Evolutionary conservation across 2,329 filamentous ascomycete genomes (phyloP).

Genomic region (Aspergillus awamori): DNA sequence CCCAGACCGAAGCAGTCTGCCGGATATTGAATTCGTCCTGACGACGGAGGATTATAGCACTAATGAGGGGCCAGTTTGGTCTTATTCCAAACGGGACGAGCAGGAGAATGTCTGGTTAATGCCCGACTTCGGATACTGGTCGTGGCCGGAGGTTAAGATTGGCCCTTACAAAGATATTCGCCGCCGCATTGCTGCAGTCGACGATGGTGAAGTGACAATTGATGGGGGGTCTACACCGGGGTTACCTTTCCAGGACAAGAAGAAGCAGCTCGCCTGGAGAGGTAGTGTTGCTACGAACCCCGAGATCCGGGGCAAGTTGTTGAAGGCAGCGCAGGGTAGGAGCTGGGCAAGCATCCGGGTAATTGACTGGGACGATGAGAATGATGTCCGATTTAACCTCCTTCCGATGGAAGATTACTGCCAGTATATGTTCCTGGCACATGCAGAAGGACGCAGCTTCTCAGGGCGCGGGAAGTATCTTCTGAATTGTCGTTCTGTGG

Average conservation of each 20-base stretch:
- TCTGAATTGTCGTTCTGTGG: constrained; percentile 54
- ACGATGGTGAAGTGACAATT: constrained; percentile 31
- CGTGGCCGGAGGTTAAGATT: constrained; percentile 54
- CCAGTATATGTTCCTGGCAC: constrained; percentile 57
- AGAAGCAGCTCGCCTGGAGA: constrained; percentile 53
- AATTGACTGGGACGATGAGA: constrained; percentile 46
- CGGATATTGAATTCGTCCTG: constrained; percentile 55
- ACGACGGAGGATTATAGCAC: constrained; percentile 50
- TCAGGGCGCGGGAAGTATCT: constrained; percentile 59
- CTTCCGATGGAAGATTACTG: constrained; percentile 58
- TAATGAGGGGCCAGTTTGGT: constrained; percentile 43
- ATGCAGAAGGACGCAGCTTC: constrained; percentile 58
- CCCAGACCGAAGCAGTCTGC: constrained; percentile 43
- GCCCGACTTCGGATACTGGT: constrained; percentile 59
- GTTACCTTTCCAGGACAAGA: constrained; percentile 41
- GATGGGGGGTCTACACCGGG: constrained; percentile 23
- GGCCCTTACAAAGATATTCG: constrained; percentile 50
- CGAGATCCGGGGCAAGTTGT: constrained; percentile 42
- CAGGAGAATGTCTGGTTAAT: constrained; percentile 53
- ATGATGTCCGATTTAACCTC: constrained; percentile 45
- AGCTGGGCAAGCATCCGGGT: constrained; percentile 52
- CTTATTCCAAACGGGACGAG: constrained; percentile 46
- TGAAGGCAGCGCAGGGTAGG: constrained; percentile 43
- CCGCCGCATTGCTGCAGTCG: constrained; percentile 40
- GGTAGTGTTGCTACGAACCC: constrained; percentile 46